Evolutionary conservation across 805 yeast species (phyloP).

Genomic region (Myxozyma kluyveri): DNA sequence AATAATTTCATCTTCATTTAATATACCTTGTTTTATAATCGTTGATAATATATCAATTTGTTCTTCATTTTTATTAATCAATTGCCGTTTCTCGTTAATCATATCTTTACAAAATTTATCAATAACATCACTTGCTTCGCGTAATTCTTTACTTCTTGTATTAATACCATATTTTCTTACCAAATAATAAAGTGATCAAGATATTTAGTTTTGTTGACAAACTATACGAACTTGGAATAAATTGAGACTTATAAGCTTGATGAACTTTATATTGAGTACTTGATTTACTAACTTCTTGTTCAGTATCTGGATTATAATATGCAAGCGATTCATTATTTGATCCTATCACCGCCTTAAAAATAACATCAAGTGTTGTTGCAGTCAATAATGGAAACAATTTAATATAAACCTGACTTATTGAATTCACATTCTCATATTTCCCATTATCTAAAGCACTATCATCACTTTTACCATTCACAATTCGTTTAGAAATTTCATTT

Average conservation of each 20-base stretch:
- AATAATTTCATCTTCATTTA: no score
- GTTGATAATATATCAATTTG: conserved; percentile 11
- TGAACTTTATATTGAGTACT: conserved; percentile 12
- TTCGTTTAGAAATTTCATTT: background rate
- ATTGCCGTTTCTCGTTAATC: conserved; percentile 17
- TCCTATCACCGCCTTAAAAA: conserved; percentile 24
- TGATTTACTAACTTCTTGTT: background rate
- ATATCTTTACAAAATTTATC: conserved; percentile 5
- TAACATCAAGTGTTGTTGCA: conserved; percentile 23
- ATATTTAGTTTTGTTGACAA: background rate
- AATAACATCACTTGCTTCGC: conserved; percentile 1
- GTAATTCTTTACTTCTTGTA: no score
- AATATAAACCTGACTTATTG: conserved; percentile 5
- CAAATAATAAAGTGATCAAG: conserved; percentile 1
- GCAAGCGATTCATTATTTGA: conserved; percentile 15
- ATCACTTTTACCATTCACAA: conserved; percentile 1
- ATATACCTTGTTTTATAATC: conserved; percentile 11
- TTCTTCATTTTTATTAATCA: background rate
- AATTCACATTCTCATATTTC: background rate
- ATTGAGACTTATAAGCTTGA: conserved; percentile 15
- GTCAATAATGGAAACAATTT: conserved; percentile 10
- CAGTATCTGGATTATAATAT: background rate
- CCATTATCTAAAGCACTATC: background rate
- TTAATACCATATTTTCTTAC: no score
- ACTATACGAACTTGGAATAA: background rate